Evolutionary conservation across 2,329 filamentous ascomycete species (phyloP).

Genomic region (Knufia fluminis): DNA sequence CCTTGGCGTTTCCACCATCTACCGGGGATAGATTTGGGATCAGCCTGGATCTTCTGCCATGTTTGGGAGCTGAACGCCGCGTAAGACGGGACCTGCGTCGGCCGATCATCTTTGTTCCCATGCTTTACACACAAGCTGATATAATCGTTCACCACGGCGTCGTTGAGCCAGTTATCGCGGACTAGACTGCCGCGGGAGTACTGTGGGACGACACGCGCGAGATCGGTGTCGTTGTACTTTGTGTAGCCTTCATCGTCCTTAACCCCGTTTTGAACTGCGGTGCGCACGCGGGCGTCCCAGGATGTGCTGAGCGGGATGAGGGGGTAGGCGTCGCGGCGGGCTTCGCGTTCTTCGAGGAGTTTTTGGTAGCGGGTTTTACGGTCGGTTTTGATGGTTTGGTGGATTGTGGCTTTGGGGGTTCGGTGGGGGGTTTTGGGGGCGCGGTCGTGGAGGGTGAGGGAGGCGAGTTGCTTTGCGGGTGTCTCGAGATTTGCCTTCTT

Average conservation of each 20-base stretch:
- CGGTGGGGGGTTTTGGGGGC: slow-evolving; percentile 10
- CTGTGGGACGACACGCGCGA: slow-evolving; percentile 20
- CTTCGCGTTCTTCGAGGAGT: slow-evolving; percentile 16
- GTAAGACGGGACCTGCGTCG: slow-evolving; percentile 29
- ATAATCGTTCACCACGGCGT: slow-evolving; percentile 40
- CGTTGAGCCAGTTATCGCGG: slow-evolving; percentile 34
- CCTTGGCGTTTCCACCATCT: slow-evolving; percentile 40
- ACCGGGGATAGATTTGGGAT: slow-evolving; percentile 31
- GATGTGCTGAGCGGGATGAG: slow-evolving; percentile 28
- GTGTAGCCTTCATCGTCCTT: not conserved
- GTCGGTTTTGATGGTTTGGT: slow-evolving; percentile 13
- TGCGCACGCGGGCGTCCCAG: slow-evolving; percentile 30
- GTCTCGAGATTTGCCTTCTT: slow-evolving; percentile 8
- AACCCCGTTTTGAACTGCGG: slow-evolving; percentile 21
- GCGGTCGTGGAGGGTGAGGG: slow-evolving; percentile 14
- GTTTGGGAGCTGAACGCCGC: slow-evolving; percentile 40
- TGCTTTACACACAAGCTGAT: slow-evolving; percentile 32
- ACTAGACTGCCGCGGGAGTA: not conserved
- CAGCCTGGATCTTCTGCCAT: slow-evolving; percentile 32
- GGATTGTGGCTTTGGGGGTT: slow-evolving; percentile 18
- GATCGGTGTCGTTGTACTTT: slow-evolving; percentile 15
- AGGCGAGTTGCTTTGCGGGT: slow-evolving; percentile 12
- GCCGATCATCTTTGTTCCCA: slow-evolving; percentile 20
- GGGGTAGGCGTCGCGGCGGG: slow-evolving; percentile 23
- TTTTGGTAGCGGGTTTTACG: slow-evolving; percentile 20